Evolutionary conservation across 2,329 filamentous ascomycete genomes (phyloP).

Genomic region (Cyanodermella asteris): DNA sequence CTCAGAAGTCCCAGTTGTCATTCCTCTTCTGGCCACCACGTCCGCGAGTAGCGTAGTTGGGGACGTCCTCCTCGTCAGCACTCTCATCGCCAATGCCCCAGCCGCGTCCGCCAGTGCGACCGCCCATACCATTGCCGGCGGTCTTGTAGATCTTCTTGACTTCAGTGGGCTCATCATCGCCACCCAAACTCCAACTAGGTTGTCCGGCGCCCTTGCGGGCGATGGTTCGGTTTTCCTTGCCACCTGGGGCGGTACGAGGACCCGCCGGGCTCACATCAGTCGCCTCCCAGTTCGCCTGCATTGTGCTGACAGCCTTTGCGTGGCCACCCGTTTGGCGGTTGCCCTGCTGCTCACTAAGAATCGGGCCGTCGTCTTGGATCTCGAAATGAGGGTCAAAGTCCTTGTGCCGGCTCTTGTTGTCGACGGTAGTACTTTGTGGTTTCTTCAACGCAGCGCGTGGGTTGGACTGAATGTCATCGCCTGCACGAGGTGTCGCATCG

Average conservation of each 20-base stretch:
- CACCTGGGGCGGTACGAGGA: slow-evolving; percentile 6
- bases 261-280: slow-evolving; percentile 16
- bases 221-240: slow-evolving; percentile 9
- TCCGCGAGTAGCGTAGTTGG: no score
- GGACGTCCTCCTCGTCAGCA: slow-evolving; percentile 8
- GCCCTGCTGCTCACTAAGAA: slow-evolving; percentile 18
- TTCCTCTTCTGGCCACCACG: no score
- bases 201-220: slow-evolving; percentile 4
- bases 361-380: slow-evolving; percentile 49
- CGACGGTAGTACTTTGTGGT: slow-evolving; percentile 45
- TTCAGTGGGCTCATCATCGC: slow-evolving; percentile 10
- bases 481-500: slow-evolving; percentile 31
- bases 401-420: slow-evolving; percentile 50
- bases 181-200: slow-evolving; percentile 9
- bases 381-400: slow-evolving; percentile 60
- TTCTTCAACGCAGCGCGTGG: no score
- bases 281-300: slow-evolving; percentile 36
- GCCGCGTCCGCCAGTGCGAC: slow-evolving; percentile 14
- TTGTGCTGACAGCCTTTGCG: slow-evolving; percentile 50
- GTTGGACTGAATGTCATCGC: slow-evolving; percentile 18
- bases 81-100: slow-evolving; percentile 22
- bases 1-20: no score
- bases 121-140: slow-evolving; percentile 19
- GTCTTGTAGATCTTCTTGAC: slow-evolving; percentile 12
- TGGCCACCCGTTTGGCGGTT: slow-evolving; percentile 29